phyloP scores from a whole-genome alignment of 176 grass and related monocot species.

The Paspalum vaginatum region DNA sequence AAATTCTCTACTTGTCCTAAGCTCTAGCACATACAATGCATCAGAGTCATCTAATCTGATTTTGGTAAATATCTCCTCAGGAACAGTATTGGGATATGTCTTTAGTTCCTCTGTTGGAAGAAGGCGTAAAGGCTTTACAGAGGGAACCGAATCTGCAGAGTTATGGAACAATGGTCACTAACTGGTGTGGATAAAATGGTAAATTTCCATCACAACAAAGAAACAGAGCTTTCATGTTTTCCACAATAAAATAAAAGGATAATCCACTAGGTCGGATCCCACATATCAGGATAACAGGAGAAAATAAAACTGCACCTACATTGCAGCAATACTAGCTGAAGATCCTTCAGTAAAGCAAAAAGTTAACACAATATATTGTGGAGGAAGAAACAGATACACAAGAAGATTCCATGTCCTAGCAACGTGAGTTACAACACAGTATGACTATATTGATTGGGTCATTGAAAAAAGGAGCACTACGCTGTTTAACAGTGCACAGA shows the following conservation, averaged over 20 bases:
- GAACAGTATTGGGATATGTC: conserved; percentile 48
- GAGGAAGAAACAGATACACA: neutral
- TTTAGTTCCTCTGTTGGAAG: conserved; percentile 56
- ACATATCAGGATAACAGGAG: neutral
- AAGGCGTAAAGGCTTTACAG: conserved; percentile 70
- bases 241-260: neutral
- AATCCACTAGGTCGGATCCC: neutral
- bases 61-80: conserved; percentile 52
- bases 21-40: conserved; percentile 76
- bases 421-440: too few species aligned
- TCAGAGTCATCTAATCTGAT: conserved; percentile 56
- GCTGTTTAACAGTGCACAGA: neutral
- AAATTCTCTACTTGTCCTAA: conserved; percentile 78
- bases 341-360: neutral
- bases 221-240: neutral
- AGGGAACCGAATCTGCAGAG: conserved; percentile 64
- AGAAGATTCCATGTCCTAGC: neutral
- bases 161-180: conserved; percentile 8
- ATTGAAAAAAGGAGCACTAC: neutral
- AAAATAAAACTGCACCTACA: neutral
- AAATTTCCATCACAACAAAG: neutral
- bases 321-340: neutral
- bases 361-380: neutral
- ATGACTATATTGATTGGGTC: neutral
- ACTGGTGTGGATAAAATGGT: neutral